A percentile compares a stretch with the other conserved stretches of the same genome.
Evolutionary conservation across 306 rosid species (phyloP).

Genomic region (Pyrus communis): DNA sequence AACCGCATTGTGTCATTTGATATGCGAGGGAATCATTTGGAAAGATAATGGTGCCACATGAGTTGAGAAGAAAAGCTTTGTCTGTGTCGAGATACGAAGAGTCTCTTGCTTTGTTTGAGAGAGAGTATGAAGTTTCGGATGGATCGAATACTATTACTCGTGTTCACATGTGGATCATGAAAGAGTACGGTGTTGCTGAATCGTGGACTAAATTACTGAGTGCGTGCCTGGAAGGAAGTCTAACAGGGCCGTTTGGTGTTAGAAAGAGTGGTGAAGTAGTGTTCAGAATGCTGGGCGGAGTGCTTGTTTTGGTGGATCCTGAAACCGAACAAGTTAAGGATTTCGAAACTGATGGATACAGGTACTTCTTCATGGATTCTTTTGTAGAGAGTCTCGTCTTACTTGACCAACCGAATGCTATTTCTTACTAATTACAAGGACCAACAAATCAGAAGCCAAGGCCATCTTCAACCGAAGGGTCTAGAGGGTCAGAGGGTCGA

Average conservation of each 20-base stretch:
- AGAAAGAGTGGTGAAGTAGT: neutral
- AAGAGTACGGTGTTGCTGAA: neutral
- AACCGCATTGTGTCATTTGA: neutral
- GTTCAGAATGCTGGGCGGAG: neutral
- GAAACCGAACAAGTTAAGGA: neutral
- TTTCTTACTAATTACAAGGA: neutral
- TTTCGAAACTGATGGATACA: neutral
- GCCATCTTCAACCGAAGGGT: no score
- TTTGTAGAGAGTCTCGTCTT: neutral
- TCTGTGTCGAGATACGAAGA: neutral
- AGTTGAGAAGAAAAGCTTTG: neutral
- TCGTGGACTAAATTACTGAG: neutral
- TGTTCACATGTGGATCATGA: neutral
- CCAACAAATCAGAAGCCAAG: neutral
- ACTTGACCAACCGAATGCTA: neutral
- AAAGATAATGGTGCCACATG: neutral
- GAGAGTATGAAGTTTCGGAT: no score
- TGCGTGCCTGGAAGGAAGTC: neutral
- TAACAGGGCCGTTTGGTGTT: neutral
- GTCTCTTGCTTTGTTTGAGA: neutral
- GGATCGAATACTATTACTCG: no score
- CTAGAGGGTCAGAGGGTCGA: no score
- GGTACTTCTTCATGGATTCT: neutral
- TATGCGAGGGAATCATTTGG: neutral
- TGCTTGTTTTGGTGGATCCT: no score